Conservation (phyloP, 2,329 filamentous ascomycete genomes). For the Thelonectria discophora region DNA sequence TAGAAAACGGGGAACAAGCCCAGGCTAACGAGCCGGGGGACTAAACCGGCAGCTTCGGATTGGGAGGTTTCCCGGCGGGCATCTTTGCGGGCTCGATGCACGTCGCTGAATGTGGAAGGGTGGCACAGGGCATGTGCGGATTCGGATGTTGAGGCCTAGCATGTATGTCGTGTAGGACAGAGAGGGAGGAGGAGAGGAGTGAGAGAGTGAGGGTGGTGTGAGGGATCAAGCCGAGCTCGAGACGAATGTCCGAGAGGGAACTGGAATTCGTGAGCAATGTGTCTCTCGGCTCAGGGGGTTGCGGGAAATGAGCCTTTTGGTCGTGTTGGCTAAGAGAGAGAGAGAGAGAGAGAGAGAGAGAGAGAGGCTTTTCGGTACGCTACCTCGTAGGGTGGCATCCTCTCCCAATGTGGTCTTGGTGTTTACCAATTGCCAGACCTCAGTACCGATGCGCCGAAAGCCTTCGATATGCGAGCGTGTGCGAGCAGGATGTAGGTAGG, state of each 20-base stretch:
- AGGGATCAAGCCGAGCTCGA: too few relatives aligned
- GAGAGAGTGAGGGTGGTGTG: slow-evolving; percentile 8
- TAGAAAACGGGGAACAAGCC: background rate
- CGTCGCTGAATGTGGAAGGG: slow-evolving; percentile 40
- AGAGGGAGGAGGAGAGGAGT: slow-evolving; percentile 26
- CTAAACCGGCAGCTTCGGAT: slow-evolving; percentile 16
- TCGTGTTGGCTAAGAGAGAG: slow-evolving; percentile 8
- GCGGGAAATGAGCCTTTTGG: slow-evolving; percentile 3
- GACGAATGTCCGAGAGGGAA: slow-evolving; percentile 9
- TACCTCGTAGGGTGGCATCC: background rate
- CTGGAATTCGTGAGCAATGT: slow-evolving; percentile 13
- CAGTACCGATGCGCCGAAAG: background rate
- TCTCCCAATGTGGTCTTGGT: background rate
- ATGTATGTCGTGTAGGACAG: slow-evolving; percentile 5
- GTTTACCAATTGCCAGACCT: background rate
- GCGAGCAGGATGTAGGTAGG: background rate
- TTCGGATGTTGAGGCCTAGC: slow-evolving; percentile 11
- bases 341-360: too few relatives aligned
- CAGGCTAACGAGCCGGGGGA: slow-evolving; percentile 1
- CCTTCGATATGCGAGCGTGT: background rate
- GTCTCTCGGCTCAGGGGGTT: slow-evolving; percentile 2
- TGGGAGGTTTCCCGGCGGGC: slow-evolving; percentile 12
- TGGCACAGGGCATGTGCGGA: slow-evolving; percentile 36
- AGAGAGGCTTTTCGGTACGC: slow-evolving; percentile 2
- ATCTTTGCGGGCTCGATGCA: slow-evolving; percentile 36